These are phyloP conservation scores for Arctium minus DNA, from an alignment of 129 eudicot species.

Conservation along the genomic window DNA sequence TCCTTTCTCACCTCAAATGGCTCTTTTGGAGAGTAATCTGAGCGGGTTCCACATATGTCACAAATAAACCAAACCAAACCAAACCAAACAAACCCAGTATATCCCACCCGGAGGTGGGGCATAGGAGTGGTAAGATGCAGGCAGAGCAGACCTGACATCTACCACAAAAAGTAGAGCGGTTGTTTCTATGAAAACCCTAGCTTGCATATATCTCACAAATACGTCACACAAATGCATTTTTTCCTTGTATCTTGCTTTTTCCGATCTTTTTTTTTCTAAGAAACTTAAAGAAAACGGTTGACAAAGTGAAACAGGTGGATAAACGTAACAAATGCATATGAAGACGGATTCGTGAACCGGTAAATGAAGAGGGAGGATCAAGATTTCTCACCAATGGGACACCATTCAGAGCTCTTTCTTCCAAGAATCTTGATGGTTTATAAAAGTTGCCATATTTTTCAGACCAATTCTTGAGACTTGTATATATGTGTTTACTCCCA, in stretches of 20 bases:
- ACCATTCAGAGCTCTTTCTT: constrained; percentile 82
- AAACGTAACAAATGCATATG: background rate
- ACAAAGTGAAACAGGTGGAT: background rate
- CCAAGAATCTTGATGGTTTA: constrained; percentile 81
- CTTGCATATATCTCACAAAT: too few relatives aligned
- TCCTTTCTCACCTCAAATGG: too few relatives aligned
- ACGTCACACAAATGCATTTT: background rate
- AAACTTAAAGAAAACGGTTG: background rate
- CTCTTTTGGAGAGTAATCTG: too few relatives aligned
- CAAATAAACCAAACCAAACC: background rate
- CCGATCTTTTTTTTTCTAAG: background rate
- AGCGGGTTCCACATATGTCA: background rate
- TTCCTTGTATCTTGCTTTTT: background rate
- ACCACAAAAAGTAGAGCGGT: background rate
- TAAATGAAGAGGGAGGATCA: background rate
- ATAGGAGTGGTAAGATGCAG: background rate
- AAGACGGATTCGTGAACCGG: background rate
- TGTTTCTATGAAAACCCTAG: too few relatives aligned
- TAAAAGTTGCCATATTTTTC: constrained; percentile 66
- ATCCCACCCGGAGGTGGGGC: background rate
- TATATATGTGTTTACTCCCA: constrained; percentile 69
- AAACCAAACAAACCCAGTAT: background rate
- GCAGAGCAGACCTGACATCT: background rate
- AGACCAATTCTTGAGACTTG: constrained; percentile 71
- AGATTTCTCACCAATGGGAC: constrained; percentile 62